Conservation (phyloP, 2,329 filamentous ascomycete genomes). For the Aureobasidium uvarum region DNA sequence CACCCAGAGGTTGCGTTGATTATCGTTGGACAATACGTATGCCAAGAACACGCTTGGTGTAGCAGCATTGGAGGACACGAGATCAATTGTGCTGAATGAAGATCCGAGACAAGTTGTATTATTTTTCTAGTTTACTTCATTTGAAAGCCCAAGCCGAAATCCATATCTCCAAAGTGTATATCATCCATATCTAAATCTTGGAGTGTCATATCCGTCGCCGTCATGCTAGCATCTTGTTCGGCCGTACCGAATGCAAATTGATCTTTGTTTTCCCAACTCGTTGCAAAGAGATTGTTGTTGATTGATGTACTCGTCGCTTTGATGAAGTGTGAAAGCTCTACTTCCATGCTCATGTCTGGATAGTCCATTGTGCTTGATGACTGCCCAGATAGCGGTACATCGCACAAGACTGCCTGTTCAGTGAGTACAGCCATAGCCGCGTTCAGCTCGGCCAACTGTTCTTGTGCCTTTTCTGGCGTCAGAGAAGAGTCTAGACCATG, state of each 20-base stretch:
- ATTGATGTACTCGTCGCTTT: neutral
- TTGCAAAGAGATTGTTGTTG: neutral
- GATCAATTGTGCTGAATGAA: neutral
- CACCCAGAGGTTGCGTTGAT: too few relatives aligned
- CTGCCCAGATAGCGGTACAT: neutral
- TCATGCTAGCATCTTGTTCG: neutral
- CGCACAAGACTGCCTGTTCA: neutral
- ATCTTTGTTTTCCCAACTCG: neutral
- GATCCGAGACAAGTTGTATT: neutral
- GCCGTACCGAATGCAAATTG: neutral
- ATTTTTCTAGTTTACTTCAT: neutral
- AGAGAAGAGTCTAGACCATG: constrained; percentile 1
- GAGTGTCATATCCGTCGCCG: constrained; percentile 10
- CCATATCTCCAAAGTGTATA: constrained; percentile 15
- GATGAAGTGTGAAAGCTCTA: constrained; percentile 1
- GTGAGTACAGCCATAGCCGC: constrained; percentile 15
- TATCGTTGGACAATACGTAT: neutral
- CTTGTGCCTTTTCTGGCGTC: constrained; percentile 13
- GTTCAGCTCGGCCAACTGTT: constrained; percentile 16
- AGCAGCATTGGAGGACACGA: neutral
- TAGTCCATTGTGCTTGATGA: neutral
- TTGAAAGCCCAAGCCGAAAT: constrained; percentile 11
- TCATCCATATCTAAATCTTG: constrained; percentile 17
- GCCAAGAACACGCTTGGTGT: neutral
- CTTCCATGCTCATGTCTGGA: neutral